These are phyloP conservation scores for Fusarium buxicola DNA, from an alignment of 2,329 filamentous ascomycete genomes.

Conservation along the genomic window DNA sequence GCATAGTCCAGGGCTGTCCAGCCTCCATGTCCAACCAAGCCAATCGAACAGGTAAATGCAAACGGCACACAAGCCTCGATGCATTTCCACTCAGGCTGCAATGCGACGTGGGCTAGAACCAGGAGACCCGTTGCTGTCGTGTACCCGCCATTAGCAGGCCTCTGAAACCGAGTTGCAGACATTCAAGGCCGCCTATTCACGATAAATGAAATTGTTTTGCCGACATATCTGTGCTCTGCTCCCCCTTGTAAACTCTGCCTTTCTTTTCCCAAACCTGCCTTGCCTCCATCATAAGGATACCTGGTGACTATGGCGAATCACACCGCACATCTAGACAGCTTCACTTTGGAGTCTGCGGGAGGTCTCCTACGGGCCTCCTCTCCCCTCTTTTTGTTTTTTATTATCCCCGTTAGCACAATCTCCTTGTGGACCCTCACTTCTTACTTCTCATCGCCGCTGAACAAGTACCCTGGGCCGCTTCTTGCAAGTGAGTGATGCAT, in stretches of 20 bases:
- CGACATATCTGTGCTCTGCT: conserved; percentile 1
- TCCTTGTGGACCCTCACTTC: conserved; percentile 24
- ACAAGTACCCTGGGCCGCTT: conserved; percentile 49
- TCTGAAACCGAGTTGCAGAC: not conserved
- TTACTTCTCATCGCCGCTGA: conserved; percentile 42
- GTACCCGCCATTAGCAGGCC: not conserved
- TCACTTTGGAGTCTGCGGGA: conserved; percentile 8
- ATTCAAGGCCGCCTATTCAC: not conserved
- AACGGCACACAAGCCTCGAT: no score
- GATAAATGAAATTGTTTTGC: conserved; percentile 2
- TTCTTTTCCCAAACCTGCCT: not conserved
- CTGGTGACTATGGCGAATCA: conserved; percentile 16
- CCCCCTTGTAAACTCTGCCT: not conserved
- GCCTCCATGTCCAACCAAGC: no score
- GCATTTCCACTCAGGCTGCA: no score
- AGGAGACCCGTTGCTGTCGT: not conserved
- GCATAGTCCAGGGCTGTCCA: no score
- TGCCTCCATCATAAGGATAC: not conserved
- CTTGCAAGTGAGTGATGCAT: conserved; percentile 43
- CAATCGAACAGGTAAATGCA: no score
- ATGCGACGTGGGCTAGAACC: not conserved
- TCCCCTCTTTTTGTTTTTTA: conserved; percentile 7
- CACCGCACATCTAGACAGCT: not conserved
- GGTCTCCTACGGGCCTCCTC: not conserved
- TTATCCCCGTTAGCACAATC: conserved; percentile 9